phyloP scores from a whole-genome alignment of 495 filamentous ascomycete genomes.

The Viridothelium virens region DNA sequence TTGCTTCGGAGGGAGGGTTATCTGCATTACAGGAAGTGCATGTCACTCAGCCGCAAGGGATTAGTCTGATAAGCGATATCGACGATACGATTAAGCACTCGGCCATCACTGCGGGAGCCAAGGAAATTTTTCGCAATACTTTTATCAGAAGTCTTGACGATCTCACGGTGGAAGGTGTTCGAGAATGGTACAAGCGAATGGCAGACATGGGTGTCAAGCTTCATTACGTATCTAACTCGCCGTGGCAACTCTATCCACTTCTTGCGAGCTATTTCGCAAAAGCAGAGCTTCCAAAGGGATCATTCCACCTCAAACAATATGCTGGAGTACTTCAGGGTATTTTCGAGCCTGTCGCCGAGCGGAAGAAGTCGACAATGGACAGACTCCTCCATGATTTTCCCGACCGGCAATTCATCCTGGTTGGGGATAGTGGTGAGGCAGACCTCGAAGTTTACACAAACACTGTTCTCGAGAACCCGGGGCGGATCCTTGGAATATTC shows the following conservation, averaged over 20 bases:
- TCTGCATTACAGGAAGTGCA: conserved; percentile 68
- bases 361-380: conserved; percentile 82
- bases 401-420: conserved; percentile 76
- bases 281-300: conserved; percentile 75
- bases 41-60: conserved; percentile 67
- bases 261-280: conserved; percentile 72
- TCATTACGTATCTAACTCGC: conserved; percentile 90
- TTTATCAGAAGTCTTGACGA: conserved; percentile 81
- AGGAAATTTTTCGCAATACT: conserved; percentile 91
- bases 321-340: conserved; percentile 93
- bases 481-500: conserved; percentile 74
- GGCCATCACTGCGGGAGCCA: conserved; percentile 72
- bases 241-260: conserved; percentile 91
- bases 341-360: conserved; percentile 91
- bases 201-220: conserved; percentile 71
- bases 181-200: conserved; percentile 77
- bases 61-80: conserved; percentile 94
- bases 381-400: conserved; percentile 85
- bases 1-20: conserved; percentile 71
- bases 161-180: conserved; percentile 74
- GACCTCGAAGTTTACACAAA: conserved; percentile 97
- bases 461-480: conserved; percentile 72
- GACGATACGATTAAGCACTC: conserved; percentile 98
- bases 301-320: conserved; percentile 92
- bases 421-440: conserved; percentile 93